Evolutionary conservation across 148 eudicot species (phyloP), one percentile per base, ranked within the genome.

Genomic region (Rhododendron griersonianum): DNA sequence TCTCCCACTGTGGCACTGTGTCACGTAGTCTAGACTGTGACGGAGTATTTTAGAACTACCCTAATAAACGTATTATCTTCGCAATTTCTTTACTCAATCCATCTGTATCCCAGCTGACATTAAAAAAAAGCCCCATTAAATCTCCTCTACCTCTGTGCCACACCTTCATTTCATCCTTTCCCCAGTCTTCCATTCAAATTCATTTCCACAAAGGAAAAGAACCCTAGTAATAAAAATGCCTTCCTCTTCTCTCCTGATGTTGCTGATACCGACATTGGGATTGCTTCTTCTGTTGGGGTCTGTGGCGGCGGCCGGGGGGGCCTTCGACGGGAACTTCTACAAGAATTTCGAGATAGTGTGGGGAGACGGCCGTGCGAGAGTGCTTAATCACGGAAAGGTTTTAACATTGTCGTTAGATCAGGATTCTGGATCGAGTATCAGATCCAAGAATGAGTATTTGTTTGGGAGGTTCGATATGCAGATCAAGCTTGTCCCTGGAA

Each of bases 401-500:
- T 23, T 87, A 2, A 78, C 79, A 1, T 50, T 83, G 16, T 77
- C 79, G 30, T 77, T 87, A 4, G 86, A 87, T 80, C 7, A 65
- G 21, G 51, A 33, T 19, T 69, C 82, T 18, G 86, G 88, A 1
- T 87, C 88, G 2, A 88, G 89, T 45, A 78, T 89, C 47, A 85
- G 87, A 71, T 89, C 91, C 19, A 82, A 41, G 55, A 87, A 89
- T 3, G 83, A 89, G 35, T 89, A 73, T 69, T 71, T 89, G 15
- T 89, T 84, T 69, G 88, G 87, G 16, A 89, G 79, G 65, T 87
- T 89, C 57, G 89, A 89, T 50, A 82, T 89, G 85, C 89, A 87
- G 82, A 71, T 89, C 76, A 89, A 89, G 84, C 87, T 89, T 33
- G 87, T 89, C 2, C 86, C 87, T 19, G 91, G 87, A 25, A 87